Conservation (phyloP, 164 flowering plant genomes). For the Tinospora cordifolia region DNA sequence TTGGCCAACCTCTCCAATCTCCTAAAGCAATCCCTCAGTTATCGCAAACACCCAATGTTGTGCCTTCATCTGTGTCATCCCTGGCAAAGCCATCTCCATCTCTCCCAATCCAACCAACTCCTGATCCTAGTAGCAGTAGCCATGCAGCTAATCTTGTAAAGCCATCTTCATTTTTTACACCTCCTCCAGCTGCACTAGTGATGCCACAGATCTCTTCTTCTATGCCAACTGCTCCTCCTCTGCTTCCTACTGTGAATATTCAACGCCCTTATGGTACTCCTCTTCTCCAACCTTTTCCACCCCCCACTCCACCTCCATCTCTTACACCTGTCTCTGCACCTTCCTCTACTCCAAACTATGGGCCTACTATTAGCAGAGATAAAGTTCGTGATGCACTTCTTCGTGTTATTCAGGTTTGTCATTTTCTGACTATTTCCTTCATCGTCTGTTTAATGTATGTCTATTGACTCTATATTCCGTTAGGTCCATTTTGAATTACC, state of each 20-base stretch:
- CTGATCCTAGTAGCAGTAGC: conserved; percentile 33
- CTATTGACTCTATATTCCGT: neutral
- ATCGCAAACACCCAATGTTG: too few relatives aligned
- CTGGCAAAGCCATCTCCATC: conserved; percentile 37
- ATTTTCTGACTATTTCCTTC: neutral
- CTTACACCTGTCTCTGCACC: conserved; percentile 44
- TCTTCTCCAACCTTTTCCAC: conserved; percentile 82
- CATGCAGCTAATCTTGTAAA: conserved; percentile 41
- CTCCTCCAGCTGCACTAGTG: conserved; percentile 35
- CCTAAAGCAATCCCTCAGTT: conserved; percentile 16
- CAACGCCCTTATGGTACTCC: conserved; percentile 79
- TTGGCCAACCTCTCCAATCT: conserved; percentile 17
- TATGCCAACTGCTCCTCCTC: conserved; percentile 55
- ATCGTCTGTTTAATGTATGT: neutral
- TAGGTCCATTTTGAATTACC: neutral
- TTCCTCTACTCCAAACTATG: conserved; percentile 31
- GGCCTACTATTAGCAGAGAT: conserved; percentile 53
- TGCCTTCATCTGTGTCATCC: conserved; percentile 33
- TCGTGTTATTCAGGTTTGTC: conserved; percentile 62
- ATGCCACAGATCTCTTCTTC: conserved; percentile 47
- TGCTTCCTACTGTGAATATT: conserved; percentile 42
- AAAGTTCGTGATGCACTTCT: conserved; percentile 75
- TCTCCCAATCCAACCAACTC: conserved; percentile 34
- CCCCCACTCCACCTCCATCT: conserved; percentile 75
- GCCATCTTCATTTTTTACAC: conserved; percentile 47